Evolutionary conservation across 1,139 yeast genomes (phyloP).

Genomic region (Candida frijolesensis): DNA sequence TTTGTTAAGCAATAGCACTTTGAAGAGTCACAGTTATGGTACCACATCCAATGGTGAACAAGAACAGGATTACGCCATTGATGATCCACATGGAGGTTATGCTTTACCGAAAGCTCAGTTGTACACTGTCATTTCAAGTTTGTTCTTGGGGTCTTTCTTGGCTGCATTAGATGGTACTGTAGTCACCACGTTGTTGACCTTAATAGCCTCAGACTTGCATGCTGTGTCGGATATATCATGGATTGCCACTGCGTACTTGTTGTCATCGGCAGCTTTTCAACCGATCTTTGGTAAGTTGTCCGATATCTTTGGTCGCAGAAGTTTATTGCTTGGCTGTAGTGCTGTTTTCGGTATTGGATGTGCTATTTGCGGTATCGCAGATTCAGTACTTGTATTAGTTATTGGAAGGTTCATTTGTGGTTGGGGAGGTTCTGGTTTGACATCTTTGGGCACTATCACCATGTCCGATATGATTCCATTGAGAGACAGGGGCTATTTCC

Average conservation of each 20-base stretch:
- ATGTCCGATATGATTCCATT: constrained; percentile 55
- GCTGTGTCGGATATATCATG: constrained; percentile 45
- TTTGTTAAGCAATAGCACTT: constrained; percentile 15
- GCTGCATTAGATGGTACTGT: constrained; percentile 50
- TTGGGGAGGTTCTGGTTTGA: constrained; percentile 60
- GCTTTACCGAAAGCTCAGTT: constrained; percentile 38
- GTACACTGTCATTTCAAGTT: constrained; percentile 32
- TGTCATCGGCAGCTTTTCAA: constrained; percentile 49
- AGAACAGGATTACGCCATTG: constrained; percentile 16
- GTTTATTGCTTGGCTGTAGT: constrained; percentile 36
- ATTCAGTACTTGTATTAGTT: constrained; percentile 50
- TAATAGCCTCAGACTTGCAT: constrained; percentile 46
- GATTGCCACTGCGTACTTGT: constrained; percentile 49
- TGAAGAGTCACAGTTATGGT: constrained; percentile 17
- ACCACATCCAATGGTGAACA: constrained; percentile 1
- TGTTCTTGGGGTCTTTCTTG: constrained; percentile 42
- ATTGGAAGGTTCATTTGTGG: constrained; percentile 60
- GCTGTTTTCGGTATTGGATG: constrained; percentile 43
- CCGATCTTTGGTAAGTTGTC: constrained; percentile 86
- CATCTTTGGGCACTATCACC: constrained; percentile 52
- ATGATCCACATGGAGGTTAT: constrained; percentile 26
- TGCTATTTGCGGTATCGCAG: constrained; percentile 37
- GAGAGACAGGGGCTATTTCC: constrained; percentile 55
- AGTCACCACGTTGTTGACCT: constrained; percentile 45
- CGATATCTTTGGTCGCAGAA: constrained; percentile 80